Evolutionary conservation across 2,329 filamentous ascomycete genomes (phyloP).

Genomic region (Bipolaris bicolor): DNA sequence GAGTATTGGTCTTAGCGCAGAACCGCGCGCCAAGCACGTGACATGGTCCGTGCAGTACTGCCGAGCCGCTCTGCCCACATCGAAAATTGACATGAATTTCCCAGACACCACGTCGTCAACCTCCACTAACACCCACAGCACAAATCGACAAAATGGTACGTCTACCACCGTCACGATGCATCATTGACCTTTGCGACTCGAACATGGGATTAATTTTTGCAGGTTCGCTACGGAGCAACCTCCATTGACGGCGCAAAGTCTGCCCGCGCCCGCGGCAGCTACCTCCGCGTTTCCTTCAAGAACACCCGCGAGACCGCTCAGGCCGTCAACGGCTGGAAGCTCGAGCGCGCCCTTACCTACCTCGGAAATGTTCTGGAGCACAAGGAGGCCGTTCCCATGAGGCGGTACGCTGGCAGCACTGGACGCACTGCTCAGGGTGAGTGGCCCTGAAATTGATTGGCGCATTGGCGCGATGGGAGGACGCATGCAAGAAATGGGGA

Average conservation of each 20-base stretch:
- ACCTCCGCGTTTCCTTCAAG: slow-evolving; percentile 99
- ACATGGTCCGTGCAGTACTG: too few species aligned
- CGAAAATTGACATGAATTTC: not conserved
- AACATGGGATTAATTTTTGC: slow-evolving; percentile 35
- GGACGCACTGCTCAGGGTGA: slow-evolving; percentile 98
- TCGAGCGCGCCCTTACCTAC: slow-evolving; percentile 92
- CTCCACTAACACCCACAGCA: slow-evolving; percentile 45
- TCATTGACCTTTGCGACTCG: slow-evolving; percentile 11
- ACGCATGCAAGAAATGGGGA: not conserved
- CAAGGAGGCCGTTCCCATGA: slow-evolving; percentile 97
- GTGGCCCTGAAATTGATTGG: slow-evolving; percentile 49
- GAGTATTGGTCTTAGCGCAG: slow-evolving; percentile 11
- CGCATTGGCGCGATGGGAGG: slow-evolving; percentile 3
- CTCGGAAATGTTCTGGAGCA: slow-evolving; percentile 98
- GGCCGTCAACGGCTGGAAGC: slow-evolving; percentile 99
- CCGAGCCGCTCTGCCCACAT: not conserved
- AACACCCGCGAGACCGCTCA: slow-evolving; percentile 99
- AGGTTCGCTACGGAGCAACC: slow-evolving; percentile 50
- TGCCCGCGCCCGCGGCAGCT: slow-evolving; percentile 96
- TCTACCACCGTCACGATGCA: slow-evolving; percentile 19
- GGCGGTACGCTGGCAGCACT: slow-evolving; percentile 94
- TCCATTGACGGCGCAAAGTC: slow-evolving; percentile 61
- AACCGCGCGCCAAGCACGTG: slow-evolving; percentile 8
- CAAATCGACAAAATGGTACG: slow-evolving; percentile 53
- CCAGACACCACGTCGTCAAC: slow-evolving; percentile 23